Percentiles rank a stretch among this genome's conserved stretches.
Evolutionary conservation across 2,329 filamentous ascomycete species (phyloP).

Genomic region (Trichoderma guizhouense): DNA sequence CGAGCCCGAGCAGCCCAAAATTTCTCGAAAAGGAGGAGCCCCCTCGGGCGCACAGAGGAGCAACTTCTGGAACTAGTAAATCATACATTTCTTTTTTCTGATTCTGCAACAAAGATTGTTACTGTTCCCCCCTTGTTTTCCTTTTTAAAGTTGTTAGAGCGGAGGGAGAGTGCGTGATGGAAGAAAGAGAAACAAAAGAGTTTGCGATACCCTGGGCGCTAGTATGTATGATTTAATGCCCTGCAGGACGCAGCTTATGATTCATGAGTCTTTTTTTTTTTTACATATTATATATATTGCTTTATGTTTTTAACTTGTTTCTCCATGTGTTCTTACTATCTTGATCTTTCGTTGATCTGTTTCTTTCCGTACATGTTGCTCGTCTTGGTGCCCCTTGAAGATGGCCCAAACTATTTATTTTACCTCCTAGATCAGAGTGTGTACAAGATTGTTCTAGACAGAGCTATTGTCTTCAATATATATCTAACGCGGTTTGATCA

Average conservation of each 20-base stretch:
- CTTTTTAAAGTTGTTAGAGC: not conserved
- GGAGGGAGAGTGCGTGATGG: not conserved
- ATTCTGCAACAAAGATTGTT: not conserved
- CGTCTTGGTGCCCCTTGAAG: not conserved
- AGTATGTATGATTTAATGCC: slow-evolving; percentile 24
- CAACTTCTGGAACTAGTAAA: slow-evolving; percentile 43
- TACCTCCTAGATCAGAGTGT: not conserved
- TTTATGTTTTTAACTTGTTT: slow-evolving; percentile 13
- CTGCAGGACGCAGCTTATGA: slow-evolving; percentile 32
- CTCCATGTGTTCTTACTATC: too few species aligned
- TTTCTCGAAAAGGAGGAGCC: slow-evolving; percentile 37
- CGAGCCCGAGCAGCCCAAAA: slow-evolving; percentile 39
- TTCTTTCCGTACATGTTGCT: not conserved
- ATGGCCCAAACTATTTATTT: not conserved
- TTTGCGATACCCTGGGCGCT: slow-evolving; percentile 15
- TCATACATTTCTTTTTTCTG: too few species aligned
- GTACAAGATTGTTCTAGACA: not conserved
- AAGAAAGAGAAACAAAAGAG: not conserved
- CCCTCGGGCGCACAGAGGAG: slow-evolving; percentile 33
- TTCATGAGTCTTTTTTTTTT: slow-evolving; percentile 27
- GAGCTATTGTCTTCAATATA: not conserved
- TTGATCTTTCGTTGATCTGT: not conserved
- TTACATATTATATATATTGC: slow-evolving; percentile 9
- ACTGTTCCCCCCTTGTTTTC: not conserved
- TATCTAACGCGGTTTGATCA: not conserved